Evolutionary conservation across 352 stramenopile genomes (phyloP).

Genomic region (Globisporangium cystogenes): DNA sequence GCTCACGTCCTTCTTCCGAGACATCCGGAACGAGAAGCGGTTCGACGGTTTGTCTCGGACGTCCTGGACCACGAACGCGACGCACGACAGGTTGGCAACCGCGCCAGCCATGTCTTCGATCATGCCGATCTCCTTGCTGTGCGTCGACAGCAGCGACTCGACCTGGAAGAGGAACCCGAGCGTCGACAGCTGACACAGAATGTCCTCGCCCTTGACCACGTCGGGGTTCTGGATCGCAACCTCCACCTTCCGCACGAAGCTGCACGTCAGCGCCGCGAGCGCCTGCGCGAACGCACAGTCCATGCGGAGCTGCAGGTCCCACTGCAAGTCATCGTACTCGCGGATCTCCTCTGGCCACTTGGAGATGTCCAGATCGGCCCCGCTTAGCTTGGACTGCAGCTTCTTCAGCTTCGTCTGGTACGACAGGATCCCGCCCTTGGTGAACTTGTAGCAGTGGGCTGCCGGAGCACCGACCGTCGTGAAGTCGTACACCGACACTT

Average conservation of each 20-base stretch:
- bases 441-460: constrained; percentile 86
- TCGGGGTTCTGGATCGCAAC: constrained; percentile 79
- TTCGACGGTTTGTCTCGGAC: constrained; percentile 80
- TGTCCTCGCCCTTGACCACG: constrained; percentile 65
- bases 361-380: constrained; percentile 59
- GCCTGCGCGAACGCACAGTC: constrained; percentile 77
- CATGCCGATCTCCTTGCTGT: constrained; percentile 96
- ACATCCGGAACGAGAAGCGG: constrained; percentile 86
- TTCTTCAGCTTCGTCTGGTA: constrained; percentile 78
- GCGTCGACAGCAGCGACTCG: constrained; percentile 92
- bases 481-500: constrained; percentile 82
- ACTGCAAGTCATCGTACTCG: constrained; percentile 82
- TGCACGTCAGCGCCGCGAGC: constrained; percentile 62
- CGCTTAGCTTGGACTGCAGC: constrained; percentile 66
- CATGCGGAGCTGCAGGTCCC: constrained; percentile 83
- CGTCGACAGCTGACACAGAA: constrained; percentile 77
- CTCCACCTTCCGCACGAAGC: constrained; percentile 85
- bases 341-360: constrained; percentile 81
- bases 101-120: constrained; percentile 89
- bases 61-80: constrained; percentile 85
- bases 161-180: constrained; percentile 87
- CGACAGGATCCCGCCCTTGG: constrained; percentile 78
- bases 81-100: constrained; percentile 74
- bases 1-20: constrained; percentile 65
- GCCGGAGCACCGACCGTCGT: constrained; percentile 78